Percentiles rank a stretch among this genome's conserved stretches.
Conservation (phyloP, 2,329 filamentous ascomycete genomes). For the Verticillium nubilum region DNA sequence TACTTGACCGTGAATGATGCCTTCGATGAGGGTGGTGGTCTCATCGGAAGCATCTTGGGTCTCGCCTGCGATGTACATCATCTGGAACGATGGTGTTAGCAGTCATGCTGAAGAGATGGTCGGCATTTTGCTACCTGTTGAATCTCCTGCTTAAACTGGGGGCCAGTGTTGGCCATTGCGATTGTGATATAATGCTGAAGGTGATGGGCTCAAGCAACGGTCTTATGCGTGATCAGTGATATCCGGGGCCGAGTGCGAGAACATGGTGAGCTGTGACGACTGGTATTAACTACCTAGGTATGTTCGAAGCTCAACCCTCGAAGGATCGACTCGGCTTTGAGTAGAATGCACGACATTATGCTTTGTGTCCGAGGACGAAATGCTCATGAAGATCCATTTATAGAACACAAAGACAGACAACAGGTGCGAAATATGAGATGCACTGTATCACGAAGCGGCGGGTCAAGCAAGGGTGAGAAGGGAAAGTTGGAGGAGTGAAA, state of each 20-base stretch:
- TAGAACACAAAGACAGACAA: not conserved
- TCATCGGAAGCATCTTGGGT: conserved; percentile 8
- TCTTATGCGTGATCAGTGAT: no score
- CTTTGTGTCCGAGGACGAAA: not conserved
- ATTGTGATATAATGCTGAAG: conserved; percentile 1
- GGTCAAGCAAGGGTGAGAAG: not conserved
- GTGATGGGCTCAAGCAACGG: not conserved
- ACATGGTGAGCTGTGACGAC: no score
- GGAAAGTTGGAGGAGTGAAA: not conserved
- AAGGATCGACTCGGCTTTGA: not conserved
- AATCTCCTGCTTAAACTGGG: conserved; percentile 8
- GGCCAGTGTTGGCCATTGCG: not conserved
- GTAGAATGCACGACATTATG: not conserved
- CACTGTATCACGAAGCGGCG: not conserved
- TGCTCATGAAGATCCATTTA: not conserved
- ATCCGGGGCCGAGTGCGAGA: no score
- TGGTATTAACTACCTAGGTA: no score
- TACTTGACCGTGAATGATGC: conserved; percentile 13
- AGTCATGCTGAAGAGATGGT: no score
- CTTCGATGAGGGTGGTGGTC: conserved; percentile 14
- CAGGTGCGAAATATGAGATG: conserved; percentile 6
- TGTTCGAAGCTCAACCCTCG: no score
- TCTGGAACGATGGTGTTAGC: conserved; percentile 2
- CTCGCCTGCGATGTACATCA: conserved; percentile 18
- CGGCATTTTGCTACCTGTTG: conserved; percentile 2